Base-by-base conservation (phyloP, 2,329 filamentous ascomycete species). In the Pseudogymnoascus sp. region DNA sequence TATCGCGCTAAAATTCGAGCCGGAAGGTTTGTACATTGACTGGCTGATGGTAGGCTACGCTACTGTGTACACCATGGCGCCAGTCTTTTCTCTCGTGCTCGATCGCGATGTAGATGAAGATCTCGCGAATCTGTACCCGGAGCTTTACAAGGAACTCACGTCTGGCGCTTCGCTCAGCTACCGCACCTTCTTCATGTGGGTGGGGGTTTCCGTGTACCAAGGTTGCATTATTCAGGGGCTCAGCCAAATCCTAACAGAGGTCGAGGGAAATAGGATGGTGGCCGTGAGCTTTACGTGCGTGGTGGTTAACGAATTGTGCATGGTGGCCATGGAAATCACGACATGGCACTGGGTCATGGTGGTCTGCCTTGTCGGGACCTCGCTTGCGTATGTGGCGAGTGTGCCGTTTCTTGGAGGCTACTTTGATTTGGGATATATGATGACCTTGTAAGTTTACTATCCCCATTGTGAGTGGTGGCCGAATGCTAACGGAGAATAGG, bases 291-390 rank as follows among this genome's bases (percentile, higher is more conserved):
- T 96, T 71, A 95, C 92, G 0, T 90, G 91, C 0, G 82, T 99
- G 2, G 85, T 99, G 4, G 77, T 97, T 63, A 99, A 97, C 72
- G 94, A 99, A 72, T 81, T 99, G 62, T 82, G 95, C 67, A 99
- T 99, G 95, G 94, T 97, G 2, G 92, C 92, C 3, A 90, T 95
- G 61, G 89, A 96, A 71, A 89, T 99, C 67, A 96, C 90, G 3
- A 99, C 94, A 0, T 99, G 94, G 94, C 94, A 97, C 73, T 88
- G 88, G 37, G 79, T 92, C 63, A 97, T 97, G 92, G 86, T 95
- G 59, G 76, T 89, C 58, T 86, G 82, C 65, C 88, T 97, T 62
- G 69, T 96, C 5, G 92, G 90, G 12, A 99, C 94, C 0, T 86
- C 89, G 45, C 71, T 87, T 26, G 72, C 92, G n/a, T 99, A 89